These are phyloP conservation scores for Blastosporella zonata DNA, from an alignment of 1,284 basidiomycete species.

Conservation along the genomic window DNA sequence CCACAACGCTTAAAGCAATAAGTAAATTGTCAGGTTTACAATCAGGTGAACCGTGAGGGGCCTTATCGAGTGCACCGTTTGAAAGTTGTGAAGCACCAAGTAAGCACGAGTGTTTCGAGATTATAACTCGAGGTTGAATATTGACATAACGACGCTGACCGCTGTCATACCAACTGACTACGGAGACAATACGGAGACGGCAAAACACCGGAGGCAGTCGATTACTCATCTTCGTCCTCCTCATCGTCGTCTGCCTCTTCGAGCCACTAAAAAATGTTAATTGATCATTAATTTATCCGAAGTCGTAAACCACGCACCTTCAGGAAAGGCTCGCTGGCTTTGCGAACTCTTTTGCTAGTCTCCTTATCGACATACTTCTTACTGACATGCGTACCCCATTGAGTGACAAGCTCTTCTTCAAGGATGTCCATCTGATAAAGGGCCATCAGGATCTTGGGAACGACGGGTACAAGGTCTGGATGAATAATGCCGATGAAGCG, in stretches of 20 bases:
- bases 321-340: constrained; percentile 94
- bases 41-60: too few species aligned
- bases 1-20: too few species aligned
- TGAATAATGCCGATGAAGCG: constrained; percentile 73
- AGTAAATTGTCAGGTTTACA: too few species aligned
- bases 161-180: neutral
- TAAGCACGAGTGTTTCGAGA: too few species aligned
- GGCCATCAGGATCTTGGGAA: constrained; percentile 94
- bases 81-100: too few species aligned
- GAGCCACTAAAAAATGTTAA: constrained; percentile 42
- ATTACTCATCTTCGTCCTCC: constrained; percentile 34
- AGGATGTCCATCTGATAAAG: constrained; percentile 93
- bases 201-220: neutral
- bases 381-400: constrained; percentile 97
- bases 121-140: too few species aligned
- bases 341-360: constrained; percentile 91
- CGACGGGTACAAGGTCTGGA: constrained; percentile 61
- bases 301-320: constrained; percentile 46
- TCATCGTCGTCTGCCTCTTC: constrained; percentile 58
- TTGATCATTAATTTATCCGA: neutral
- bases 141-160: too few species aligned
- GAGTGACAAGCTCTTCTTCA: constrained; percentile 86
- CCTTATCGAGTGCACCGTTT: too few species aligned
- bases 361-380: constrained; percentile 99
- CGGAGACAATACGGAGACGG: constrained; percentile 25